A percentile compares a stretch with the other conserved stretches of the same genome.
Evolutionary conservation across 768 basidiomycete species (phyloP).

Genomic region (Boletus tylopilopsis): DNA sequence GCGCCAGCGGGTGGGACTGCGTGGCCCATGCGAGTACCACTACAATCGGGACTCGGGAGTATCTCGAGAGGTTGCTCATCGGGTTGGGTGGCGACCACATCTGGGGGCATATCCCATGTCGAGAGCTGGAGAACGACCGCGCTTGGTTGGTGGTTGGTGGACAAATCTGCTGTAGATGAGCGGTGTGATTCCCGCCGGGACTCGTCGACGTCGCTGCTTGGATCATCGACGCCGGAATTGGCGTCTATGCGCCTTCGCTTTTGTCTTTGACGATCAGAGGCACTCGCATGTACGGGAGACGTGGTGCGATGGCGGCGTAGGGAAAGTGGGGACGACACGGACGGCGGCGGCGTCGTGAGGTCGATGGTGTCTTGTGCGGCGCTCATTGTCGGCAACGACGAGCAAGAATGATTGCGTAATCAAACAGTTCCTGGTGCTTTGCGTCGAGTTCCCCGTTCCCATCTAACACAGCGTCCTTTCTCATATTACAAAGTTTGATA

Average conservation of each 20-base stretch:
- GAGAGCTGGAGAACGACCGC: constrained; percentile 10
- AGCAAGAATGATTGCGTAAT: constrained; percentile 23
- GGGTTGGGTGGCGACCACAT: neutral
- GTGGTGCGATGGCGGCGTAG: neutral
- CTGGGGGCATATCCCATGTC: constrained; percentile 21
- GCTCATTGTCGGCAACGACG: constrained; percentile 23
- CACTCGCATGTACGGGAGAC: constrained; percentile 1
- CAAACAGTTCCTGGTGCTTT: no score
- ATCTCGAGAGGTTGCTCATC: neutral
- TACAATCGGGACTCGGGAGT: neutral
- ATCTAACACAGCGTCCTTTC: no score
- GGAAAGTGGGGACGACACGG: neutral
- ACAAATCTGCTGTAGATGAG: neutral
- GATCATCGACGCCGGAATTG: neutral
- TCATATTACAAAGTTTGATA: no score
- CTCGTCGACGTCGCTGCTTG: neutral
- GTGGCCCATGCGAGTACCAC: neutral
- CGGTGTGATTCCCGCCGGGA: neutral
- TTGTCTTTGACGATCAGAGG: constrained; percentile 8
- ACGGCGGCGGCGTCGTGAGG: constrained; percentile 6
- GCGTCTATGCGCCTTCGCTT: constrained; percentile 15
- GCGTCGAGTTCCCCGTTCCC: no score
- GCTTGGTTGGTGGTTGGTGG: neutral
- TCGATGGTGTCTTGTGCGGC: constrained; percentile 1
- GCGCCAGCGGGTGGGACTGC: neutral